Base-by-base conservation (phyloP, 2,329 filamentous ascomycete genomes). In the Ophidiomyces ophidiicola region DNA sequence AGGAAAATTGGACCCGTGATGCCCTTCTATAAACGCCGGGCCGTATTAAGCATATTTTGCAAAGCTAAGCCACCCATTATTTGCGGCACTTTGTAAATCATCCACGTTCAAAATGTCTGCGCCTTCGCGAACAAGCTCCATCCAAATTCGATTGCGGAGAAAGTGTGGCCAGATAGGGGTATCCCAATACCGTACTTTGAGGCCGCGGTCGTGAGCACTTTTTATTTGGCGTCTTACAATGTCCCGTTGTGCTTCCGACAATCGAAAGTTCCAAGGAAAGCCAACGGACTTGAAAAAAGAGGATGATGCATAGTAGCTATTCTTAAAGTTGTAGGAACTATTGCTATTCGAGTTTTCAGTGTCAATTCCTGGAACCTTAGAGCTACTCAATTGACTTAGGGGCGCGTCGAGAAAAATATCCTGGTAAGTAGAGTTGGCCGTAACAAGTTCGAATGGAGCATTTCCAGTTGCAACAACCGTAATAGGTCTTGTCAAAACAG, bases 101-200 rank as follows among this genome's bases (percentile, higher is more conserved):
- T 77, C 72, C 1, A 71, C 72, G 49, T 74, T 76, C 36, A 77
- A 48, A 29, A 71, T 61, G 50, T 74, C 71, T 7, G 68, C 71
- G 0, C 71, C 71, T 51, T 74, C 70, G 20, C 62, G 55, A 7
- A 69, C 62, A 12, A 76, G 51, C 14, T 71, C 56, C 5, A 61
- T 59, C 73, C 72, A 76, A 11, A 76, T 53, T 36, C 66, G 61
- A 48, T 75, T 71, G 31, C 72, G 55, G 51, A 73, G 46, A 28
- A 62, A 62, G 4, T 66, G 54, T 1, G 73, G 73, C 72, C 72
- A 76, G 38, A 52, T 57, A 0, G 72, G 72, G 7, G 71, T 62
- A 17, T 62, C 61, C 72, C 72, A 76, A 47, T 76, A 77, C 33
- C 73, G 54, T 1, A 66, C 66, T 47, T 72, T 72, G 30, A 77